A percentile compares a stretch with the other conserved stretches of the same genome.
These are phyloP conservation scores for Brassica nigra DNA, from an alignment of 345 rosid genomes.

Conservation along the genomic window DNA sequence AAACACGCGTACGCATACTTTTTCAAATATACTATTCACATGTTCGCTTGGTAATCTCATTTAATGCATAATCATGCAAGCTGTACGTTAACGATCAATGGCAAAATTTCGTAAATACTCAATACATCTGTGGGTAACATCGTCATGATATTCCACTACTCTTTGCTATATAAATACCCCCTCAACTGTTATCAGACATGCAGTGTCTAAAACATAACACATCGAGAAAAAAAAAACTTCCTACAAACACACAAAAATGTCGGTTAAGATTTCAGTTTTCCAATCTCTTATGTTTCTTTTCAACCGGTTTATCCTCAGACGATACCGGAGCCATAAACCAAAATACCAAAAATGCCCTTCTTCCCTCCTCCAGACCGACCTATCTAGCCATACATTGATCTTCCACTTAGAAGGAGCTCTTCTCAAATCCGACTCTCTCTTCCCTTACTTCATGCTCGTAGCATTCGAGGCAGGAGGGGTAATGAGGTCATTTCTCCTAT, in stretches of 20 bases:
- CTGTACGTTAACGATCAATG: constrained; percentile 36
- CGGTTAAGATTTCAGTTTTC: constrained; percentile 43
- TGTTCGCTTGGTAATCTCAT: constrained; percentile 36
- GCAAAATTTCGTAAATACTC: constrained; percentile 22
- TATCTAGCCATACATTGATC: constrained; percentile 49
- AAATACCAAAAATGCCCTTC: constrained; percentile 52
- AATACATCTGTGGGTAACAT: constrained; percentile 25
- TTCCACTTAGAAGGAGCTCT: constrained; percentile 68
- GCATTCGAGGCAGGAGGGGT: constrained; percentile 80
- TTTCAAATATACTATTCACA: constrained; percentile 36
- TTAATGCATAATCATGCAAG: constrained; percentile 38
- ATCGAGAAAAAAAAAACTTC: constrained; percentile 3
- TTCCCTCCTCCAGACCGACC: constrained; percentile 46
- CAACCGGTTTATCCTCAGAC: constrained; percentile 45
- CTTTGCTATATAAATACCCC: constrained; percentile 32
- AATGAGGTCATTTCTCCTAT: constrained; percentile 57
- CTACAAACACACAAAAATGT: constrained; percentile 30
- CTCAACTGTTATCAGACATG: constrained; percentile 13
- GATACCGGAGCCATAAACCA: constrained; percentile 43
- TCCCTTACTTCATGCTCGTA: constrained; percentile 83
- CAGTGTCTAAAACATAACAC: constrained; percentile 24
- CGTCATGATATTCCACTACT: constrained; percentile 12
- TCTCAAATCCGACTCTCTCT: constrained; percentile 58
- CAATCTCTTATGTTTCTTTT: constrained; percentile 51
- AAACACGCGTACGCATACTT: constrained; percentile 25